Evolutionary conservation across 1,284 basidiomycete genomes (phyloP).

Genomic region (Sporisorium graminicola): DNA sequence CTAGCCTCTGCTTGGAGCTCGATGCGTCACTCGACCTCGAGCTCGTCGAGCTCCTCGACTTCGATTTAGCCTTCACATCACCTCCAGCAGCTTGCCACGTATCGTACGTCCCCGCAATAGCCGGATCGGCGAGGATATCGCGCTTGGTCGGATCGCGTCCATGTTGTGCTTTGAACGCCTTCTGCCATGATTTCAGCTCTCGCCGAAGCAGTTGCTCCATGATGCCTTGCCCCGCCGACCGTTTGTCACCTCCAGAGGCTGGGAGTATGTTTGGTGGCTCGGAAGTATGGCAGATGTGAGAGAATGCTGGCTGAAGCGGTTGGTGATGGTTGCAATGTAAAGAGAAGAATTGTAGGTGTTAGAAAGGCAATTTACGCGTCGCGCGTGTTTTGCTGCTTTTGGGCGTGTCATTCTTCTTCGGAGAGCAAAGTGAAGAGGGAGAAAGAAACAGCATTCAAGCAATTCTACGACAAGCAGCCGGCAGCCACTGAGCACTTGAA

Average conservation of each 20-base stretch:
- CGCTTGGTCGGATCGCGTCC: conserved; percentile 59
- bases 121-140: conserved; percentile 56
- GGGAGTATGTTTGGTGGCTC: no score
- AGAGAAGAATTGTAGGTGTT: no score
- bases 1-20: conserved; percentile 23
- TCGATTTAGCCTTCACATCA: conserved; percentile 14
- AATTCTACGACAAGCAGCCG: no score
- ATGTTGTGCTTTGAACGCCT: conserved; percentile 43
- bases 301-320: background rate
- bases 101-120: conserved; percentile 57
- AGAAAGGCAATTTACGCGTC: conserved; percentile 7
- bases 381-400: conserved; percentile 3
- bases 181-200: conserved; percentile 55
- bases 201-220: conserved; percentile 53
- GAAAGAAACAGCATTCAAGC: no score
- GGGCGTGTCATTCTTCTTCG: no score
- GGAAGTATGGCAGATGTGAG: no score
- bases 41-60: background rate
- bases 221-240: background rate
- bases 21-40: background rate
- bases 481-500: no score
- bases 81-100: conserved; percentile 58
- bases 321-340: background rate
- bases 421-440: no score
- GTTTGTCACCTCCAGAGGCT: no score